phyloP scores from a whole-genome alignment of 495 filamentous ascomycete genomes.

The Cercophora scortea region DNA sequence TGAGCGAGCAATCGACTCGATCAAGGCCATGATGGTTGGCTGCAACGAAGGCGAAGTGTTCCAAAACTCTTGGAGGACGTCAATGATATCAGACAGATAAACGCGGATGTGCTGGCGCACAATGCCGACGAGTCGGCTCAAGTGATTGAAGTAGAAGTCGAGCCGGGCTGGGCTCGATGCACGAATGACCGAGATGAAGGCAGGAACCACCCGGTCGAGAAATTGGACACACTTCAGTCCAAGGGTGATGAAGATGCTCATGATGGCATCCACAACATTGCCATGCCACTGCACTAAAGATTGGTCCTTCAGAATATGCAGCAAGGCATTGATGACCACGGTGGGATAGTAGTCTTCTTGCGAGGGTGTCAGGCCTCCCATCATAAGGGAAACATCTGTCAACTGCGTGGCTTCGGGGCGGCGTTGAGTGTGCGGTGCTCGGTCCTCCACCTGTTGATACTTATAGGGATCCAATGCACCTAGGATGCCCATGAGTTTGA shows the following conservation, averaged over 20 bases:
- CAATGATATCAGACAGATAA: slow-evolving; percentile 75
- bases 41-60: slow-evolving; percentile 66
- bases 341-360: slow-evolving; percentile 98
- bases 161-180: slow-evolving; percentile 63
- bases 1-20: slow-evolving; percentile 88
- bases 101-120: slow-evolving; percentile 93
- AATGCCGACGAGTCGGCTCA: slow-evolving; percentile 86
- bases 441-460: slow-evolving; percentile 68
- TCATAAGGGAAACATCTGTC: slow-evolving; percentile 94
- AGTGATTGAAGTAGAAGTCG: slow-evolving; percentile 94
- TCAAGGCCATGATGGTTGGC: slow-evolving; percentile 79
- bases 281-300: slow-evolving; percentile 86
- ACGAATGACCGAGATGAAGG: slow-evolving; percentile 79
- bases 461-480: slow-evolving; percentile 94
- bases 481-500: slow-evolving; percentile 92
- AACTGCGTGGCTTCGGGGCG: slow-evolving; percentile 55
- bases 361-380: slow-evolving; percentile 92
- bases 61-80: slow-evolving; percentile 82
- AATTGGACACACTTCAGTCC: slow-evolving; percentile 94
- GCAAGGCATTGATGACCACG: slow-evolving; percentile 89
- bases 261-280: slow-evolving; percentile 94
- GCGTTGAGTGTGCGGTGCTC: slow-evolving; percentile 54
- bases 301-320: slow-evolving; percentile 82
- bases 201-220: slow-evolving; percentile 85
- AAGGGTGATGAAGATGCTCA: slow-evolving; percentile 95